Evolutionary conservation across 2,329 filamentous ascomycete species (phyloP), one percentile per base, ranked within the genome.

Genomic region (Trichoderma arundinaceum): DNA sequence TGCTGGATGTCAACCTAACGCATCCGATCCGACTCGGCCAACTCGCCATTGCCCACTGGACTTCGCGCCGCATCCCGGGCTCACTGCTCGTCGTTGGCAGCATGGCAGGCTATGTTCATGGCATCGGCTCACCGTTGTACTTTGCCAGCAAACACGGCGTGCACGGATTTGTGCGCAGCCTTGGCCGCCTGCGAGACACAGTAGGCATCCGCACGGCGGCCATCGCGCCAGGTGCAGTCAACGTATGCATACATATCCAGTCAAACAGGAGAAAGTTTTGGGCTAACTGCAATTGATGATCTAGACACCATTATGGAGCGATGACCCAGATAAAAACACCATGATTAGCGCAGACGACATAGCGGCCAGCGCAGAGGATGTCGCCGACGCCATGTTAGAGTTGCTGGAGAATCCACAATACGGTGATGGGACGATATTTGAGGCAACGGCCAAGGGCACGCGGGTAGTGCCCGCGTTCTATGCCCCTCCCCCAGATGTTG

Each of bases 121-220:
- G 53, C 35, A 56, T 56, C 19, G 53, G 53, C 15, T 56, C 53
- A n/a, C 53, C 53, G 15, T 41, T 56, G n/a, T 56, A 56, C 8
- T 32, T 32, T 41, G 38, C 53, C 3, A 56, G 52, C 19, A 59
- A 59, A n/a, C 62, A 65, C 19, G 52, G 52, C 35, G 19, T 56
- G 12, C 52, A 56, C 13, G 52, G 35, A 7, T 56, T 56, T 43
- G 52, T 56, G 52, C 52, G 52, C 12, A 56, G 52, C 19, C 52
- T 56, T 35, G 52, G 52, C 17, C 52, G 35, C n/a, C 12, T 56
- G 19, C 52, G 52, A 12, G 52, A 56, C 38, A 56, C 52, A 9
- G 52, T 56, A 4, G 17, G 35, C 13, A 56, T 56, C 22, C 52
- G 52, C 17, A 56, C 52, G 7, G 38, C 52, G 38, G 52, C 52